Evolutionary conservation across 2,329 filamentous ascomycete genomes (phyloP), one percentile per base, ranked within the genome.

Genomic region (Fusarium neocosmosporiellum): DNA sequence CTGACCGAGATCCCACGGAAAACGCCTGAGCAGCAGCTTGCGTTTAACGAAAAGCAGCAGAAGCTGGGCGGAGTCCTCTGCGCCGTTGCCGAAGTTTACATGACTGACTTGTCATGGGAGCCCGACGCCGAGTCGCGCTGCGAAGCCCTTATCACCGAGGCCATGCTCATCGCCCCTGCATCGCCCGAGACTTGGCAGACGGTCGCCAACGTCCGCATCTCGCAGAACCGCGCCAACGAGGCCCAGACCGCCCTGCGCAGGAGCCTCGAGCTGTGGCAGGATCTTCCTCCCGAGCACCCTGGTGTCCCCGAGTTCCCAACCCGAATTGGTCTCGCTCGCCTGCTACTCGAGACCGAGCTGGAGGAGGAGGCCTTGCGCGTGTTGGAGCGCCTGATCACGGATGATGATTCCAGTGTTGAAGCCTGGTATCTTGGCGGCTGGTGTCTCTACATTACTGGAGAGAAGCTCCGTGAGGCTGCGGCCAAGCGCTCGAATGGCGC

Each of bases 401-500:
- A 99, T 80, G 96, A 99, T 75, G 97, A 99, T 80, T 89, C 93
- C 79, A 98, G 96, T 81, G 93, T 99, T 22, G 96, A 99, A 83
- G 93, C 94, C 20, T 98, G 95, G 95, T 99, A 99, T 83, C 87
- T 99, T 7, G 96, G 96, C 48, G 97, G 96, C 5, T 98, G 96
- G 94, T 95, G 94, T 76, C 87, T 97, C 74, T 94, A 94, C 80
- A 88, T 98, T 66, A 86, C 93, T 70, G 93, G 93, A 13, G 89
- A 93, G 80, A 93, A 92, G 86, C 85, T 90, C 77, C 81, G 82
- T 36, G 76, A 78, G 39, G 77, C 63, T 79, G 83, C 75, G 83
- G 74, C 77, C 64, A 78, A 75, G 77, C 84, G 78, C 65, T 71
- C 71, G 48, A 78, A 78, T 39, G 77, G 78, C 11, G 74, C 61